Evolutionary conservation across 2,329 filamentous ascomycete genomes (phyloP), one percentile per base, ranked within the genome.

Genomic region (Venturia nashicola): DNA sequence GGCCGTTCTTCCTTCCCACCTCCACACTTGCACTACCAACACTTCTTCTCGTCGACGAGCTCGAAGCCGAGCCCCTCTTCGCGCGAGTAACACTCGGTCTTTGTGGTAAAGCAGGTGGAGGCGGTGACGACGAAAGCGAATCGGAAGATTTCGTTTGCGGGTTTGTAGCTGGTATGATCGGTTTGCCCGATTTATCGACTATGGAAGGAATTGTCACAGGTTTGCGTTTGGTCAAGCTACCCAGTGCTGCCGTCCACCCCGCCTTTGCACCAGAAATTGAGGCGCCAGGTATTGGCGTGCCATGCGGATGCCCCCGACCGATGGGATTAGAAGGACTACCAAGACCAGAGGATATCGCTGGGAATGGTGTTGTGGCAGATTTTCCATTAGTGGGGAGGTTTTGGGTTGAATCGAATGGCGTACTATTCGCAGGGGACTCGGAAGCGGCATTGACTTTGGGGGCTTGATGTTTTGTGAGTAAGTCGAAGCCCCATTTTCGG

Each of bases 281-380:
- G 5, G 39, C 39, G 59, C 16, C 20, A 5, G 59, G 59, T 44
- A 60, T 42, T 3, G 59, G 59, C 12, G 59, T 60, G 51, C 51
- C 51, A 32, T 57, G 51, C 27, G 91, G 91, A 68, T 88, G 87
- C 0, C 91, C 91, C 46, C 91, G 83, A 1, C 91, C 91, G 78
- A 95, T 91, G 1, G 91, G 91, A 69, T 90, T 83, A 76, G 65
- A 82, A 79, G 65, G 67, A 68, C 64, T 79, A 77, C 64, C 79
- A 75, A 57, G 51, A 57, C 51, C 51, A 14, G 51, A 36, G 8
- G 76, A 77, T 68, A 64, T 51, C 11, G 18, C 42, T 20, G 18
- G 12, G 7, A 27, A 6, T 36, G 60, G 18, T 5, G 44, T 32
- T 40, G 39, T 43, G 14, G n/a, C 59, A 32, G 44, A 16, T 23